Evolutionary conservation across 1,284 basidiomycete genomes (phyloP), one percentile per base, ranked within the genome.

Genomic region (Trichosporon sp.): DNA sequence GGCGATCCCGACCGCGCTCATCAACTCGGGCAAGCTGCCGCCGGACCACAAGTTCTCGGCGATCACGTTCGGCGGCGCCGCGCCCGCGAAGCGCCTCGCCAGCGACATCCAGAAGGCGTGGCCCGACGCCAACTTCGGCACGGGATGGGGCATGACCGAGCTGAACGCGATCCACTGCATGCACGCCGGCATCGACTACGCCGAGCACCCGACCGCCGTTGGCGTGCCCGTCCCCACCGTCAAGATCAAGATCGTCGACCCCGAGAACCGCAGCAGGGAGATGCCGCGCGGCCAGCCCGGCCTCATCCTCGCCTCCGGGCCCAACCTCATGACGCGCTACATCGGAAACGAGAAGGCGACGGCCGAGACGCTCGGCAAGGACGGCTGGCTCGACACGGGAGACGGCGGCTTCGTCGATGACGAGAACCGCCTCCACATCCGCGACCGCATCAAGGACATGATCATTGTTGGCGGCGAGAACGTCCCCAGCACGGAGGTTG

Each of bases 391-490:
- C 23, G 76, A 81, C 71, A 76, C 80, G 15, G 80, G 80, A 11
- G 80, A 81, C 72, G 68, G 76, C 2, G 80, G 74, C 0, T 74
- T 64, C 34, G 42, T 80, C 9, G 78, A 80, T 63, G 70, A 74
- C 8, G 79, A 80, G 5, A 78, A 76, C 1, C 77, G 75, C 58
- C 51, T 81, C 34, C 79, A 75, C 66, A 77, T 81, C 69, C 73
- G 76, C 38, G 80, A 81, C 68, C 60, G 80, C 73, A 64, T 64
- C 58, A 62, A 73, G 64, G 80, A 82, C 67, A 75, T 82, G 47
- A 82, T 82, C 63, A 80, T 82, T 31, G 78, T 80, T 3, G 80
- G 80, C 18, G 80, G 80, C 3, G 80, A 82, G 71, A 82, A 82
- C 34, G 56, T 73, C 69, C 70, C 78, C 0, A 79, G 79, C 0